These are phyloP conservation scores for Trichoderma arundinaceum DNA, from an alignment of 2,329 filamentous ascomycete genomes.

Conservation along the genomic window DNA sequence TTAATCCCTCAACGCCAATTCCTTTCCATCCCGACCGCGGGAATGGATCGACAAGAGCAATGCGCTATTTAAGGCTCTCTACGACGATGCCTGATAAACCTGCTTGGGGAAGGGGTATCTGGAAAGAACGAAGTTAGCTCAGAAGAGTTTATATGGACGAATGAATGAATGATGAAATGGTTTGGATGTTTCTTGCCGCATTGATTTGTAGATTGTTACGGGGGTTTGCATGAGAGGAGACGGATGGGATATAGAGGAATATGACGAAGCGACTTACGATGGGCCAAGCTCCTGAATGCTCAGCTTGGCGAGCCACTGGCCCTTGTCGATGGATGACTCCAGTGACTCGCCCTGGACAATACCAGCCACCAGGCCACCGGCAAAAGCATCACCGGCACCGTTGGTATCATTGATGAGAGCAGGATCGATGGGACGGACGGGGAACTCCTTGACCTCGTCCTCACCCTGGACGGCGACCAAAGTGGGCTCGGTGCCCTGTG, in stretches of 20 bases:
- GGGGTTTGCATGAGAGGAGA: neutral
- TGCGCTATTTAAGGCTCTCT: slow-evolving; percentile 36
- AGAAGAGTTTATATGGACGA: neutral
- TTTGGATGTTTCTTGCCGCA: neutral
- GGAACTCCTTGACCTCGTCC: slow-evolving; percentile 74
- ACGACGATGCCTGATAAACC: slow-evolving; percentile 63
- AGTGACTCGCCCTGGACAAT: slow-evolving; percentile 83
- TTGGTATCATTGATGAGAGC: slow-evolving; percentile 93
- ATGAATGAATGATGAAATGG: neutral
- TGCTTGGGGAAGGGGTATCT: slow-evolving; percentile 86
- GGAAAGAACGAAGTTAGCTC: slow-evolving; percentile 31
- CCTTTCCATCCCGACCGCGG: slow-evolving; percentile 34
- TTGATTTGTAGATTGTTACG: neutral
- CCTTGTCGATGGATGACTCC: slow-evolving; percentile 82
- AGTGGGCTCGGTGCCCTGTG: slow-evolving; percentile 91
- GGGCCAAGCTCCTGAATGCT: slow-evolving; percentile 95
- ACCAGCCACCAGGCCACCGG: slow-evolving; percentile 90
- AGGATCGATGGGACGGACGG: slow-evolving; percentile 78
- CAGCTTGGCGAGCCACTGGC: slow-evolving; percentile 93
- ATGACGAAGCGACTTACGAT: slow-evolving; percentile 69
- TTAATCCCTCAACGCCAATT: slow-evolving; percentile 51
- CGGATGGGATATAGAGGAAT: neutral
- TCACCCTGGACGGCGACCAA: slow-evolving; percentile 78
- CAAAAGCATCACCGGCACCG: slow-evolving; percentile 95
- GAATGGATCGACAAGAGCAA: slow-evolving; percentile 38